Base-by-base conservation (phyloP, 2,329 filamentous ascomycete species). In the Colletotrichum noveboracense region DNA sequence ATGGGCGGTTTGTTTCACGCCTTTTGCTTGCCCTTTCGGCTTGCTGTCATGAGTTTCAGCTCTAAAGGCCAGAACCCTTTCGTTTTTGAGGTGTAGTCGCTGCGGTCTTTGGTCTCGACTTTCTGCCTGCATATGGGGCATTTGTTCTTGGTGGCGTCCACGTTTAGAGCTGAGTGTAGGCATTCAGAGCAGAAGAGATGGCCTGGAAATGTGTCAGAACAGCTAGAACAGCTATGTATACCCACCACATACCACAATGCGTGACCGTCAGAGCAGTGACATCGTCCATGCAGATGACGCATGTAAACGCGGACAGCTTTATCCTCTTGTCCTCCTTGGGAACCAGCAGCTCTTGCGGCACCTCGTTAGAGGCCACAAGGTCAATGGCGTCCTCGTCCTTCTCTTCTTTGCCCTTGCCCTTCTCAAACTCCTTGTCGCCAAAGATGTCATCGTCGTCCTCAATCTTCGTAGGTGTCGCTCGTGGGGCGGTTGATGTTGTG, bases 271-370 rank as follows among this genome's bases (percentile, higher is more conserved):
- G 79, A 32, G 87, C 85, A 3, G 87, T 89, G 30, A 87, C 89
- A 76, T 91, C 87, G 76, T 93, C 92, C 90, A 93, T 92, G 83
- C 92, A 94, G 74, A 94, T 93, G 58, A 92, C 91, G 77, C 92
- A 94, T 82, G 93, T 90, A 64, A 93, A 92, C 6, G 86, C 85
- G 60, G 87, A 85, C 18, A 94, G 82, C 81, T 90, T 91, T 79
- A 87, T 82, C 66, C 83, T 86, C 13, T 88, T 89, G 66, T 90
- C 88, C 66, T 86, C 84, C 70, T 87, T 85, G 13, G 86, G 86
- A 76, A 86, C 84, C 74, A 84, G 82, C n/a, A 88, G 81, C 64
- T 88, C 83, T 13, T 85, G 81, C 0, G 87, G 87, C 3, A 88
- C 83, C 48, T 87, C 86, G 13, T 86, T 87, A 7, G 84, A 83